Percentiles rank a stretch among this genome's conserved stretches.
Conservation (phyloP, 1,139 yeast genomes). For the Geotrichum macrosporum region DNA sequence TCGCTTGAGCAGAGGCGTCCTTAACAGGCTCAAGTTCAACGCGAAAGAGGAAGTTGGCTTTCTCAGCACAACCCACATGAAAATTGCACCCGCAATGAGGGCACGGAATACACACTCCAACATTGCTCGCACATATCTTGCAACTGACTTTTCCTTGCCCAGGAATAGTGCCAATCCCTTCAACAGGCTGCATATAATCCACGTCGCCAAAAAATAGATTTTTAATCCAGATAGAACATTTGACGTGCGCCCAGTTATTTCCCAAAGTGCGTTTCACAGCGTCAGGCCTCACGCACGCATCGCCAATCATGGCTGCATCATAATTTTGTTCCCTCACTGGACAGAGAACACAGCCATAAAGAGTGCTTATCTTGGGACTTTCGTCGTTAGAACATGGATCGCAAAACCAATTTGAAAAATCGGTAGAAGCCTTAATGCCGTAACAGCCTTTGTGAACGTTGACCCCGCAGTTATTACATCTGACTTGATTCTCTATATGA, state of each 20-base stretch:
- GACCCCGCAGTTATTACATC: constrained; percentile 67
- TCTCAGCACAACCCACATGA: constrained; percentile 67
- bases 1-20: constrained; percentile 28
- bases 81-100: constrained; percentile 41
- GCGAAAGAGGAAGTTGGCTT: constrained; percentile 34
- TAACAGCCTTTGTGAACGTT: constrained; percentile 69
- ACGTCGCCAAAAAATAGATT: constrained; percentile 44
- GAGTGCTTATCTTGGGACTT: constrained; percentile 54
- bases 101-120: constrained; percentile 47
- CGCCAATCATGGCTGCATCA: constrained; percentile 46
- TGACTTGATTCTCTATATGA: constrained; percentile 40
- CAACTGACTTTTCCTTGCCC: constrained; percentile 35
- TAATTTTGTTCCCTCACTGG: constrained; percentile 49
- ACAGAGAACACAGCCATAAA: constrained; percentile 65
- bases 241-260: constrained; percentile 76
- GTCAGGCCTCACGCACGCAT: constrained; percentile 48
- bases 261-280: constrained; percentile 66
- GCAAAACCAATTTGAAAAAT: constrained; percentile 62
- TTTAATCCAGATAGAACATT: constrained; percentile 61
- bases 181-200: constrained; percentile 45
- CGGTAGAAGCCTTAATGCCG: constrained; percentile 43
- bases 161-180: constrained; percentile 32
- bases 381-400: constrained; percentile 74
- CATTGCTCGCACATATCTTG: constrained; percentile 40
- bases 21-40: constrained; percentile 30